phyloP scores from a whole-genome alignment of 495 filamentous ascomycete genomes.

The Neurospora tetrasperma region DNA sequence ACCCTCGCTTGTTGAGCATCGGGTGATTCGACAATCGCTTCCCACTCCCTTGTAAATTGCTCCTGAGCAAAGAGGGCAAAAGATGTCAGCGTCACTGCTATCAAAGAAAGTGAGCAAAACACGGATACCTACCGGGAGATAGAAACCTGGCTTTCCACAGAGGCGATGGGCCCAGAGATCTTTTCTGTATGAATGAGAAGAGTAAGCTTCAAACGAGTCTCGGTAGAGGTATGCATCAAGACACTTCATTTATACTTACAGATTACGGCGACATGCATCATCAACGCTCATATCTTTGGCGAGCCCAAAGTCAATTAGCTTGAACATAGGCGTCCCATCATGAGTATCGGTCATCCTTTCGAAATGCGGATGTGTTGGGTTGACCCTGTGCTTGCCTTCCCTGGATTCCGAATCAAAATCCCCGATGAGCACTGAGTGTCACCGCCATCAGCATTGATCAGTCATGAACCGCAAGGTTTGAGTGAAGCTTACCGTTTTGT shows the following conservation, averaged over 20 bases:
- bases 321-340: background rate
- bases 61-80: background rate
- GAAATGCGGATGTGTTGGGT: background rate
- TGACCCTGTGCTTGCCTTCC: background rate
- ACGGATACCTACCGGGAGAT: background rate
- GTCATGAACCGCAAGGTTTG: background rate
- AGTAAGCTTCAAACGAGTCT: background rate
- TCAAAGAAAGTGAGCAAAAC: background rate
- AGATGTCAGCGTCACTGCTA: background rate
- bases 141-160: background rate
- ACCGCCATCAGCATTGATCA: background rate
- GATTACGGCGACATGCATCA: background rate
- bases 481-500: background rate
- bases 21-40: background rate
- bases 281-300: background rate
- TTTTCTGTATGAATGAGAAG: background rate
- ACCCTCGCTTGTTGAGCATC: background rate
- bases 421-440: background rate
- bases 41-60: background rate
- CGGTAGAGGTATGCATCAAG: background rate
- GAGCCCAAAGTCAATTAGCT: background rate
- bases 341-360: background rate
- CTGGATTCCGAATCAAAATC: background rate
- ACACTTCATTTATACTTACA: background rate
- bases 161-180: background rate